Percentiles rank a stretch among this genome's conserved stretches.
These are phyloP conservation scores for Penicillium turbatum DNA, from an alignment of 495 filamentous ascomycete genomes.

Conservation along the genomic window DNA sequence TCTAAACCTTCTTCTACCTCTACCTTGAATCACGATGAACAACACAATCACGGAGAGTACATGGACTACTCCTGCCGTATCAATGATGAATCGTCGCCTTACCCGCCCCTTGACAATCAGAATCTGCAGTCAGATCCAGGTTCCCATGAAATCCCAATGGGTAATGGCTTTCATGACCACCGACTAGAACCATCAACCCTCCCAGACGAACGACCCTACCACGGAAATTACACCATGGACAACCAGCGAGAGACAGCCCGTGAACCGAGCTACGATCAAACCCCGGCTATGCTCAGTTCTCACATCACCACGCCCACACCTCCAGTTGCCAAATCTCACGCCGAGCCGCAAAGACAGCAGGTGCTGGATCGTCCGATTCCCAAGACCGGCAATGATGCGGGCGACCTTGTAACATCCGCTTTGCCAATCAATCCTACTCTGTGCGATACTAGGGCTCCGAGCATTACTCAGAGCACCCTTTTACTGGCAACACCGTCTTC, in stretches of 20 bases:
- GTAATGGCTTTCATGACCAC: not conserved
- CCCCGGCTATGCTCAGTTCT: not conserved
- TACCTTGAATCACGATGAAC: slow-evolving; percentile 25
- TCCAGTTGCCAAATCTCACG: not conserved
- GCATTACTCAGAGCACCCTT: not conserved
- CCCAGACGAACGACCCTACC: not conserved
- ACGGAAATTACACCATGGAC: not conserved
- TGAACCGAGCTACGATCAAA: not conserved
- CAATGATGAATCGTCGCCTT: not conserved
- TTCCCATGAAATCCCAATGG: not conserved
- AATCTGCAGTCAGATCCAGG: not conserved
- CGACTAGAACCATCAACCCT: not conserved
- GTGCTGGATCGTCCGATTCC: not conserved
- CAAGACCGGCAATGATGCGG: not conserved
- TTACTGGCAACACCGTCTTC: not conserved
- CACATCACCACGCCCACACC: not conserved
- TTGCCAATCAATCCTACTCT: slow-evolving; percentile 9
- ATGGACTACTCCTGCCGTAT: not conserved
- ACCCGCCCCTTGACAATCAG: not conserved
- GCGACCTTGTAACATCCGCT: slow-evolving; percentile 13
- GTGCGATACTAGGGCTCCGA: not conserved
- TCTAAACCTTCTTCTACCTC: slow-evolving; percentile 26
- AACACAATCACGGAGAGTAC: not conserved
- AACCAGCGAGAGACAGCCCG: not conserved
- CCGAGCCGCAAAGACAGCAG: not conserved